Conservation (phyloP, 2,329 filamentous ascomycete genomes). For the Nothopassalora personata region DNA sequence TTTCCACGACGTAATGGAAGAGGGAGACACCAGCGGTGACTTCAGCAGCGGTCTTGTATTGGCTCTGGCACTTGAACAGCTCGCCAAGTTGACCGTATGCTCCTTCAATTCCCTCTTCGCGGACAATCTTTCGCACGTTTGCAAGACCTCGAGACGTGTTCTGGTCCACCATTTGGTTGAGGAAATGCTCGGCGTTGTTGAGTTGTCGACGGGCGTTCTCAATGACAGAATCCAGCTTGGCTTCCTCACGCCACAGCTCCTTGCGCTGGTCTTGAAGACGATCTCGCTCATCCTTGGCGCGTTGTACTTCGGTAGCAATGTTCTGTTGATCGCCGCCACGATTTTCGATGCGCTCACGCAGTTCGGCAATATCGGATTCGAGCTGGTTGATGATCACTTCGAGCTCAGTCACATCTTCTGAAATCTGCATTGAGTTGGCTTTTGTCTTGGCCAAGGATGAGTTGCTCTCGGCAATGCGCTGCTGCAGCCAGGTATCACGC, state of each 20-base stretch:
- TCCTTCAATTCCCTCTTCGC: slow-evolving; percentile 71
- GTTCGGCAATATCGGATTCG: slow-evolving; percentile 64
- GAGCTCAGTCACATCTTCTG: slow-evolving; percentile 72
- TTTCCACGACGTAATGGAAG: slow-evolving; percentile 95
- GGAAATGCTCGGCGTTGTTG: slow-evolving; percentile 67
- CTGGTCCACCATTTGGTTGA: slow-evolving; percentile 83
- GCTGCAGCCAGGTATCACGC: slow-evolving; percentile 74
- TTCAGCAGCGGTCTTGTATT: slow-evolving; percentile 83
- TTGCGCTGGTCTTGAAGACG: slow-evolving; percentile 81
- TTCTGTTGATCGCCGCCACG: slow-evolving; percentile 69
- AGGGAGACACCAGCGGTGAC: slow-evolving; percentile 87
- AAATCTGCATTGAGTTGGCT: slow-evolving; percentile 75
- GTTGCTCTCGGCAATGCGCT: slow-evolving; percentile 76
- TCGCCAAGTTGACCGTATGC: slow-evolving; percentile 92
- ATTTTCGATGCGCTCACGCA: slow-evolving; percentile 70
- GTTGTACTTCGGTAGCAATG: slow-evolving; percentile 67
- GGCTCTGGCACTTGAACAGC: slow-evolving; percentile 78
- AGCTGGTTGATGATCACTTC: slow-evolving; percentile 65
- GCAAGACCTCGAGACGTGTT: slow-evolving; percentile 81
- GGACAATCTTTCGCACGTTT: slow-evolving; percentile 77
- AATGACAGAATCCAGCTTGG: slow-evolving; percentile 74
- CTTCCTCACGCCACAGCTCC: slow-evolving; percentile 81
- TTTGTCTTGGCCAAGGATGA: slow-evolving; percentile 72
- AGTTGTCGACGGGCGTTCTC: slow-evolving; percentile 70
- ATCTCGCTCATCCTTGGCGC: slow-evolving; percentile 72